phyloP scores from a whole-genome alignment of 371 early-diverging fungal genomes.

The Actinomortierella wolfii region DNA sequence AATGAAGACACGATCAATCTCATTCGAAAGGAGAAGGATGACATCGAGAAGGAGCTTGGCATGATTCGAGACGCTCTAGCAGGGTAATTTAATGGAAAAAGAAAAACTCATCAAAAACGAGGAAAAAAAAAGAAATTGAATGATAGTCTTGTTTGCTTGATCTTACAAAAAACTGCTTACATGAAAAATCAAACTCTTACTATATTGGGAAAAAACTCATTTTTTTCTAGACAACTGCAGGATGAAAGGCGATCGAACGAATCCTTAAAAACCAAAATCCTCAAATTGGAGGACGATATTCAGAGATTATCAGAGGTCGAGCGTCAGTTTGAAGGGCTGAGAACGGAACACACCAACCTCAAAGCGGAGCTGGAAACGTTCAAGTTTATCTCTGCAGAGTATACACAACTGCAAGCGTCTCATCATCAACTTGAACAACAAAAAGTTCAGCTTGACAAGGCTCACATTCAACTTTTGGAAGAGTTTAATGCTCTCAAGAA shows the following conservation, averaged over 20 bases:
- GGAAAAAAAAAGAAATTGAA: not conserved
- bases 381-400: constrained; percentile 36
- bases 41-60: constrained; percentile 30
- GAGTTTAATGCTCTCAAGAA: constrained; percentile 13
- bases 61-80: constrained; percentile 39
- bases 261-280: constrained; percentile 15
- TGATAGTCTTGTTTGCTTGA: not conserved
- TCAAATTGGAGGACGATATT: constrained; percentile 20
- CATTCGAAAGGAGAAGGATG: constrained; percentile 38
- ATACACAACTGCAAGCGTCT: constrained; percentile 26
- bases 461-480: constrained; percentile 25
- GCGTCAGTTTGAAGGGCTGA: constrained; percentile 17
- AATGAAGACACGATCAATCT: constrained; percentile 41
- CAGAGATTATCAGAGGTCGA: constrained; percentile 33
- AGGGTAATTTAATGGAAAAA: constrained; percentile 31
- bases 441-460: constrained; percentile 31
- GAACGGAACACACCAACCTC: constrained; percentile 24
- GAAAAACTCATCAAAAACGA: too few relatives aligned
- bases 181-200: too few relatives aligned
- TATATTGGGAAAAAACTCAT: too few relatives aligned
- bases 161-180: too few relatives aligned
- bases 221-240: constrained; percentile 21
- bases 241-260: constrained; percentile 27
- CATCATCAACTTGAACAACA: constrained; percentile 19
- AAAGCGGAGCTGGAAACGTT: constrained; percentile 33